phyloP scores from a whole-genome alignment of 768 basidiomycete genomes.

The Pisolithus albus region DNA sequence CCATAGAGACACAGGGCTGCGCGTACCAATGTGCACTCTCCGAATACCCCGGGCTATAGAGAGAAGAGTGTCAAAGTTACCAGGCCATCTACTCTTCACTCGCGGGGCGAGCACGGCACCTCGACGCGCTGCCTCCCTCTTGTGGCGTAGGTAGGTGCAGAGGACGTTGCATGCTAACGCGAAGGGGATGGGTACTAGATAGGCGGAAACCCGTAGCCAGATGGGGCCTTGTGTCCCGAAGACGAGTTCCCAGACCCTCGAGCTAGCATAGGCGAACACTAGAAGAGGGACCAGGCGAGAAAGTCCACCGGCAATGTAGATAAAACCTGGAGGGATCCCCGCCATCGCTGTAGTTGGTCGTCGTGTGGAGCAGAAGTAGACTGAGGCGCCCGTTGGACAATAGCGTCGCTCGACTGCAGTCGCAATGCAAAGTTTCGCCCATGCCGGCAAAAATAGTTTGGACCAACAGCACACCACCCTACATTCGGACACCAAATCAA shows the following conservation, averaged over 20 bases:
- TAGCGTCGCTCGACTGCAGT: too few species aligned
- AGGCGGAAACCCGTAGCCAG: constrained; percentile 15
- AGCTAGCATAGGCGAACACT: constrained; percentile 9
- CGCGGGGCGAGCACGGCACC: constrained; percentile 22
- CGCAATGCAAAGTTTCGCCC: too few species aligned
- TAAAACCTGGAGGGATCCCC: constrained; percentile 29
- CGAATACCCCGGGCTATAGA: constrained; percentile 16
- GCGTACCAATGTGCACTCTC: constrained; percentile 23
- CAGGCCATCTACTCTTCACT: constrained; percentile 31
- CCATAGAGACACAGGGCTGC: background rate
- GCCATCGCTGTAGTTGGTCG: constrained; percentile 10
- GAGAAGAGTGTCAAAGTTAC: constrained; percentile 29
- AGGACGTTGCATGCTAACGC: constrained; percentile 16
- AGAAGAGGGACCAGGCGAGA: constrained; percentile 17
- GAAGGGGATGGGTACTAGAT: constrained; percentile 19
- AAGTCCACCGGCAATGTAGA: constrained; percentile 20
- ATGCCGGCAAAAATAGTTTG: too few species aligned
- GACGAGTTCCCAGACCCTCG: constrained; percentile 7
- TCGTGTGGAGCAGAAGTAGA: too few species aligned
- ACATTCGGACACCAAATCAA: too few species aligned
- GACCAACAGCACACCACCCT: too few species aligned
- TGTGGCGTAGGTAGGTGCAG: constrained; percentile 42
- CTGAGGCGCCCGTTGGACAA: too few species aligned
- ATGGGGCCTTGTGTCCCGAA: constrained; percentile 5
- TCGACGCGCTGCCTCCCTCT: constrained; percentile 13